These are phyloP conservation scores for Quercus alba DNA, from an alignment of 306 rosid species.

Conservation along the genomic window DNA sequence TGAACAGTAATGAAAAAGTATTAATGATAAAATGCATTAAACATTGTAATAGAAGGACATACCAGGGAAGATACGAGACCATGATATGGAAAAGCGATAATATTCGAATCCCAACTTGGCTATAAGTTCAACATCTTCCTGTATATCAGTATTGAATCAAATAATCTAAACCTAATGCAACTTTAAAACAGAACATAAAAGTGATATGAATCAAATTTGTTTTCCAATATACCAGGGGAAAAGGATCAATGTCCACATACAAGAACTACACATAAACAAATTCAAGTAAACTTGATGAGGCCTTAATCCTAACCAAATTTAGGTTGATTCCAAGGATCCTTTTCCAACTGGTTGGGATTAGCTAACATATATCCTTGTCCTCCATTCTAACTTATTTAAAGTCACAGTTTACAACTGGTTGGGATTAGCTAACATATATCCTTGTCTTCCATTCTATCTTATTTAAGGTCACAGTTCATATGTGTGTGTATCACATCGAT, in stretches of 20 bases:
- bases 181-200: not conserved
- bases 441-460: too few relatives aligned
- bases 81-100: conserved; percentile 89
- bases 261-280: not conserved
- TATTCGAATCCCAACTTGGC: conserved; percentile 84
- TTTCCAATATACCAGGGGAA: not conserved
- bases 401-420: not conserved
- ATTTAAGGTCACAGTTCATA: too few relatives aligned
- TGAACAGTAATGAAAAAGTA: not conserved
- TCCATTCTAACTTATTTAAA: not conserved
- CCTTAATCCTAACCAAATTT: not conserved
- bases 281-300: not conserved
- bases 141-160: conserved; percentile 25
- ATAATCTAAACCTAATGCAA: conserved; percentile 9
- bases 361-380: not conserved
- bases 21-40: not conserved
- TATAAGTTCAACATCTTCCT: conserved; percentile 92
- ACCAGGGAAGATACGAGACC: conserved; percentile 98
- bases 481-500: not conserved
- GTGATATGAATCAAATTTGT: not conserved
- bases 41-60: conserved; percentile 23
- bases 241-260: not conserved
- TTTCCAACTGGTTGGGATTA: not conserved
- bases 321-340: not conserved
- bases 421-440: too few relatives aligned